Evolutionary conservation across 2,329 filamentous ascomycete genomes (phyloP).

Genomic region (Didymellaceae sp.): DNA sequence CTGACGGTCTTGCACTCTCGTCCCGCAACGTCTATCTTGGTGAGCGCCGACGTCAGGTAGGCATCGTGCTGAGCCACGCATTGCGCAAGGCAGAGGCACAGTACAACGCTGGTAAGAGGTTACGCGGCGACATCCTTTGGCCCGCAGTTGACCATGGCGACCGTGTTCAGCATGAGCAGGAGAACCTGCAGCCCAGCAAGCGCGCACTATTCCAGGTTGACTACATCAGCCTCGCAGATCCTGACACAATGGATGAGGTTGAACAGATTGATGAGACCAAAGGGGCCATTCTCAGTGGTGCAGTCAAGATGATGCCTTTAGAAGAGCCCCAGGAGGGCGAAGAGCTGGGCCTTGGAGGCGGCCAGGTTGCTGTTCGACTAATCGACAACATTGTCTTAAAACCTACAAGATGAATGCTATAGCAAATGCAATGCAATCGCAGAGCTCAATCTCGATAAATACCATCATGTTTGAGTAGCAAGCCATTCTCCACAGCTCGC

Average conservation of each 20-base stretch:
- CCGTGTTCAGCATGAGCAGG: conserved; percentile 65
- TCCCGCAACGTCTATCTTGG: conserved; percentile 95
- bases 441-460: not conserved
- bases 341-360: conserved; percentile 72
- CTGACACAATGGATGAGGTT: conserved; percentile 81
- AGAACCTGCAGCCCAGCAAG: conserved; percentile 62
- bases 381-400: conserved; percentile 88
- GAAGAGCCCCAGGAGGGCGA: conserved; percentile 74
- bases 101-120: conserved; percentile 63
- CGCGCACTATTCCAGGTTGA: conserved; percentile 82
- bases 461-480: no score
- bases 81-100: conserved; percentile 72
- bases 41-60: conserved; percentile 71
- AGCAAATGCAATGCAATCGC: not conserved
- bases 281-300: conserved; percentile 87
- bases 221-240: conserved; percentile 90
- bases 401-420: conserved; percentile 28
- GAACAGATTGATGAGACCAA: conserved; percentile 69
- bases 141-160: conserved; percentile 69
- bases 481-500: no score
- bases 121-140: conserved; percentile 72
- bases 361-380: conserved; percentile 78
- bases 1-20: conserved; percentile 86
- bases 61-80: conserved; percentile 73
- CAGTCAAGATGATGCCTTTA: conserved; percentile 85